These are phyloP conservation scores for Aethionema arabicum DNA, from an alignment of 345 rosid species.

Conservation along the genomic window DNA sequence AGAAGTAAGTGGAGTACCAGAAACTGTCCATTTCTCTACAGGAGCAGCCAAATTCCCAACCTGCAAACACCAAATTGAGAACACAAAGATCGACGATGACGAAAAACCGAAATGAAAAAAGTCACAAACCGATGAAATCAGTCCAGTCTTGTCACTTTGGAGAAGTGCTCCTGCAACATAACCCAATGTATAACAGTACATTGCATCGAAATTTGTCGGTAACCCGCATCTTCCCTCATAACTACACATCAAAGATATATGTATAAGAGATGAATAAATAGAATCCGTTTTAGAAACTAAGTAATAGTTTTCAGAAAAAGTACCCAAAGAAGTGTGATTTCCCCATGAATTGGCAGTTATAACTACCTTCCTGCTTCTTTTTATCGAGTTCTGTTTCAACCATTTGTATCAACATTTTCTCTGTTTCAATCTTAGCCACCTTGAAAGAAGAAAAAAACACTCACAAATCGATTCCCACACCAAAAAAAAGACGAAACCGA, in stretches of 20 bases:
- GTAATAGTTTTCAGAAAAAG: conserved; percentile 1
- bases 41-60: conserved; percentile 89
- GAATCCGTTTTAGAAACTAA: not conserved
- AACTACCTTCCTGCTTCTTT: conserved; percentile 69
- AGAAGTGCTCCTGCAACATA: conserved; percentile 88
- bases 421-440: conserved; percentile 98
- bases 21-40: conserved; percentile 86
- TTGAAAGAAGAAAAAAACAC: conserved; percentile 32
- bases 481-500: not conserved
- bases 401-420: conserved; percentile 99
- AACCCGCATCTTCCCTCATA: conserved; percentile 98
- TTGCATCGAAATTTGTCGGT: conserved; percentile 92
- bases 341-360: conserved; percentile 65
- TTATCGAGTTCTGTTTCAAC: conserved; percentile 90
- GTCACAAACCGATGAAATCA: conserved; percentile 76
- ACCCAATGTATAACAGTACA: conserved; percentile 92
- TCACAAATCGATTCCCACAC: not conserved
- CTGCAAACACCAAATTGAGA: conserved; percentile 39
- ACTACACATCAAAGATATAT: conserved; percentile 42
- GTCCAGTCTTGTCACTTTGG: conserved; percentile 79
- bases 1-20: conserved; percentile 90
- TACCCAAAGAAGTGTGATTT: conserved; percentile 98
- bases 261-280: not conserved
- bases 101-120: conserved; percentile 13
- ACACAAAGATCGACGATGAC: not conserved